phyloP scores from a whole-genome alignment of 2,329 filamentous ascomycete species.

The Drechslera avenae region DNA sequence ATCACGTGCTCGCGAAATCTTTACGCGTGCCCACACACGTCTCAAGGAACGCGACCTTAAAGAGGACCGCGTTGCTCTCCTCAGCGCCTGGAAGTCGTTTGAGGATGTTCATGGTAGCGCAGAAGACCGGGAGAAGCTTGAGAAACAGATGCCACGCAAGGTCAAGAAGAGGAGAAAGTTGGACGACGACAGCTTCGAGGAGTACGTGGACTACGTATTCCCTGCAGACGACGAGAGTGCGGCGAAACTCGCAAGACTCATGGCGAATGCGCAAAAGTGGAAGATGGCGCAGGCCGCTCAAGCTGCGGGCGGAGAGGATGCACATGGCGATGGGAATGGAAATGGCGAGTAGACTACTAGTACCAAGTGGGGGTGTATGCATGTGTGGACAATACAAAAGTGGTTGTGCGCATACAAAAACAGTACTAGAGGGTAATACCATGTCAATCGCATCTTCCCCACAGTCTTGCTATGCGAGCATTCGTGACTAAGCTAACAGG shows the following conservation, averaged over 20 bases:
- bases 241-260: constrained; percentile 79
- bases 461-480: no score
- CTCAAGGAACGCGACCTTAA: constrained; percentile 92
- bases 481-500: no score
- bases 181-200: constrained; percentile 92
- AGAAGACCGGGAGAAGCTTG: constrained; percentile 79
- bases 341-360: background rate
- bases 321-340: background rate
- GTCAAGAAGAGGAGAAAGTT: constrained; percentile 91
- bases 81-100: constrained; percentile 92
- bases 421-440: no score
- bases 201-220: constrained; percentile 97
- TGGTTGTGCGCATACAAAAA: background rate
- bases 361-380: background rate
- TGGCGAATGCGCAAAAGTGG: constrained; percentile 87
- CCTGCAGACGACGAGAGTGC: constrained; percentile 90
- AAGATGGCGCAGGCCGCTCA: constrained; percentile 62
- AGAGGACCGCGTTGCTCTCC: constrained; percentile 87
- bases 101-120: constrained; percentile 80
- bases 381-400: background rate
- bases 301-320: constrained; percentile 14
- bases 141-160: constrained; percentile 90
- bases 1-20: constrained; percentile 77
- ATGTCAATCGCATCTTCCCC: no score
- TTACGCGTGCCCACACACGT: constrained; percentile 80